Conservation (phyloP, 768 basidiomycete genomes). For the Psilocybe cyanescens region DNA sequence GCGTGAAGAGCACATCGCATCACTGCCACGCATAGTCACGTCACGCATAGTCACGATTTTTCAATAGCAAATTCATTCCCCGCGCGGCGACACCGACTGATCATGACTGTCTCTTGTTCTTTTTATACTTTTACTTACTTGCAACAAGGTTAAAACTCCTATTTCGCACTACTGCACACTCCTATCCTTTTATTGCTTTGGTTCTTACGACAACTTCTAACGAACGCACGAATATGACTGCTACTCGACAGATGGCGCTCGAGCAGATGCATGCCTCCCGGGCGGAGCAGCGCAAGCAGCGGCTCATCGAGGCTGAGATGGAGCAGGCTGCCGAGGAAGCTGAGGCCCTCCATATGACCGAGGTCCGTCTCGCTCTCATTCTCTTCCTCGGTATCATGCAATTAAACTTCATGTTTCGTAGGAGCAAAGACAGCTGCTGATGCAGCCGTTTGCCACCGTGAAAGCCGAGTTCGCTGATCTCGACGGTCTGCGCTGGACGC, state of each 20-base stretch:
- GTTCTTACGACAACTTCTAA: background rate
- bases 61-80: no score
- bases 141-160: background rate
- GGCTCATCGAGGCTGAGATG: conserved; percentile 50
- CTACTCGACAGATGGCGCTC: conserved; percentile 6
- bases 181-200: background rate
- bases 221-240: background rate
- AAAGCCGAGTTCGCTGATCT: no score
- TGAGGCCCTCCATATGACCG: conserved; percentile 61
- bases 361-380: conserved; percentile 36
- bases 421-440: no score
- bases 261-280: conserved; percentile 33
- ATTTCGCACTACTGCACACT: background rate
- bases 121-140: no score
- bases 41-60: conserved; percentile 9
- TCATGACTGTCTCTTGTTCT: no score
- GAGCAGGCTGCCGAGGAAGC: conserved; percentile 58
- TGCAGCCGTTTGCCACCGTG: no score
- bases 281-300: conserved; percentile 49
- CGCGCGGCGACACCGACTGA: no score
- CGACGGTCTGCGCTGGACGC: no score
- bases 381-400: no score
- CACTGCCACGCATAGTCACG: conserved; percentile 25
- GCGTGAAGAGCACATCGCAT: conserved; percentile 36
- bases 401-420: no score